Conservation (phyloP, 2,329 filamentous ascomycete species). For the Ascochyta fabae region DNA sequence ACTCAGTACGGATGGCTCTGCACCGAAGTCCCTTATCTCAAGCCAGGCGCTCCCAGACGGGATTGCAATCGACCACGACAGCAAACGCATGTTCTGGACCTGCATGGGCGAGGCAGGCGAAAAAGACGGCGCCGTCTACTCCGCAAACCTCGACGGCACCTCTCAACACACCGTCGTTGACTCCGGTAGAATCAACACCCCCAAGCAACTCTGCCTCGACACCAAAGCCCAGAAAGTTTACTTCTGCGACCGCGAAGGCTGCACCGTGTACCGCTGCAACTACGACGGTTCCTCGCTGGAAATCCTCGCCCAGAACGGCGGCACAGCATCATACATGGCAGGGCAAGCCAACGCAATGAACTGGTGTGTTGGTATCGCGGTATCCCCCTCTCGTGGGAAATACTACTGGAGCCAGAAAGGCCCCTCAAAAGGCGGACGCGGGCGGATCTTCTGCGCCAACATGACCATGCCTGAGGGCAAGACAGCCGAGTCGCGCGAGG, state of each 20-base stretch:
- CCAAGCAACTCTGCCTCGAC: conserved; percentile 50
- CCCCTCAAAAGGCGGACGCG: conserved; percentile 56
- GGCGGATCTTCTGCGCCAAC: conserved; percentile 61
- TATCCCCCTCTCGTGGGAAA: conserved; percentile 52
- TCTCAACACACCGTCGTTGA: conserved; percentile 54
- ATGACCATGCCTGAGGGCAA: conserved; percentile 49
- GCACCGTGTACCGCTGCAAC: conserved; percentile 43
- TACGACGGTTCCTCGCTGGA: conserved; percentile 18
- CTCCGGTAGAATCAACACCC: conserved; percentile 51
- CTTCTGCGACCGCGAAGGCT: conserved; percentile 54
- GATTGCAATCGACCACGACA: conserved; percentile 33
- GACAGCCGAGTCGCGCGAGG: conserved; percentile 22
- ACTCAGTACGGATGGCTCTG: conserved; percentile 14
- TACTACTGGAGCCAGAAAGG: conserved; percentile 70
- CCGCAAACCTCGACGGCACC: conserved; percentile 58
- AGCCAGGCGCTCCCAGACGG: conserved; percentile 38
- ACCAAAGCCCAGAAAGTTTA: conserved; percentile 42
- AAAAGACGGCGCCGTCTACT: conserved; percentile 54
- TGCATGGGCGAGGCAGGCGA: conserved; percentile 25
- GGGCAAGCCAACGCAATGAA: conserved; percentile 42
- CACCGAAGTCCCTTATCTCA: conserved; percentile 8
- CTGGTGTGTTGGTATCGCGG: conserved; percentile 64
- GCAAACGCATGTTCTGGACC: conserved; percentile 41
- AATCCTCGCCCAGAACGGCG: conserved; percentile 15
- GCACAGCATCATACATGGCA: not conserved